A percentile compares a stretch with the other conserved stretches of the same genome.
phyloP scores from a whole-genome alignment of 306 rosid genomes.

The Malus fusca region DNA sequence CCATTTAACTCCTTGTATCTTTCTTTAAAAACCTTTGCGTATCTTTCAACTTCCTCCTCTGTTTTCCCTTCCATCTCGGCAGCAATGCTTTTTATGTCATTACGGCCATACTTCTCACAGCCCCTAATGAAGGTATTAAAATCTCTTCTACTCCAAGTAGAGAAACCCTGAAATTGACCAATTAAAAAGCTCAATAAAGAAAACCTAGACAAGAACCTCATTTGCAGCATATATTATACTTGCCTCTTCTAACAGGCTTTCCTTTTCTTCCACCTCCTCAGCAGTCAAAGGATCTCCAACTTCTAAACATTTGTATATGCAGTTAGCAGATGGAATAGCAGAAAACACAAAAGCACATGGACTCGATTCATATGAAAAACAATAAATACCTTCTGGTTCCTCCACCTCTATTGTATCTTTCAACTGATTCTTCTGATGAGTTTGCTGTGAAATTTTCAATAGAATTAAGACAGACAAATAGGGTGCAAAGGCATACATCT shows the following conservation, averaged over 20 bases:
- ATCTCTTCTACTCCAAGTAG: slow-evolving; percentile 96
- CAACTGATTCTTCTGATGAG: slow-evolving; percentile 94
- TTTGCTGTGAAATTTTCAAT: slow-evolving; percentile 51
- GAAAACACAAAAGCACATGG: neutral
- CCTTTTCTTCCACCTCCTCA: slow-evolving; percentile 94
- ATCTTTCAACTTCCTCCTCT: slow-evolving; percentile 95
- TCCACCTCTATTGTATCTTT: slow-evolving; percentile 95
- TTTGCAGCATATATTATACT: slow-evolving; percentile 14
- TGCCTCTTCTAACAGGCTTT: slow-evolving; percentile 73
- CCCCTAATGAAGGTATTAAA: slow-evolving; percentile 94
- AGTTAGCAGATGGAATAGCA: slow-evolving; percentile 16
- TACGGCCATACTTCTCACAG: slow-evolving; percentile 96
- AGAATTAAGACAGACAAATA: slow-evolving; percentile 11
- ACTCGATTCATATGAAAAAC: neutral
- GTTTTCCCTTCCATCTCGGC: slow-evolving; percentile 96
- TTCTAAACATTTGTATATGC: slow-evolving; percentile 34
- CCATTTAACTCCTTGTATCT: slow-evolving; percentile 95
- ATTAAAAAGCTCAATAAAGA: slow-evolving; percentile 26
- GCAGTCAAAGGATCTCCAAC: slow-evolving; percentile 94
- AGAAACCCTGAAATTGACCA: slow-evolving; percentile 64
- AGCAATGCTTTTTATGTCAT: slow-evolving; percentile 72
- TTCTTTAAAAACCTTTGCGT: slow-evolving; percentile 74
- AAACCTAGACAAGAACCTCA: slow-evolving; percentile 1
- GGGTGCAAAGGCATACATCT: neutral
- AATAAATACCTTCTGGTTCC: slow-evolving; percentile 72